Conservation (phyloP, 257 asterid genomes). For the Solanum gracilifrons region DNA sequence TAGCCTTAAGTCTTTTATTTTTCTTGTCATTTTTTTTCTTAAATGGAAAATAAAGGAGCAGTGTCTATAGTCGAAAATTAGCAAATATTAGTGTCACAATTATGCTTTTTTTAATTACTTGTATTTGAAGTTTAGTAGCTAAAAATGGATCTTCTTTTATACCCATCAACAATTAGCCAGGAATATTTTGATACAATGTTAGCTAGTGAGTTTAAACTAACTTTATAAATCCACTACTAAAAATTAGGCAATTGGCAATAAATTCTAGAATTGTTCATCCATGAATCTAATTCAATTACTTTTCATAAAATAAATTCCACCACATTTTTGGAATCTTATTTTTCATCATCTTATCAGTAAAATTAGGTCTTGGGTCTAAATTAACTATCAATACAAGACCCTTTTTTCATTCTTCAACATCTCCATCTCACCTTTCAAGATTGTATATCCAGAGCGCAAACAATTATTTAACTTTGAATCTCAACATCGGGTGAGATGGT, state of each 20-base stretch:
- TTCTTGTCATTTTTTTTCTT: background rate
- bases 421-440: background rate
- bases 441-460: fast-evolving
- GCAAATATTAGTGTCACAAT: background rate
- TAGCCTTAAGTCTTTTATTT: background rate
- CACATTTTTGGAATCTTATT: background rate
- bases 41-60: background rate
- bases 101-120: background rate
- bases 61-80: background rate
- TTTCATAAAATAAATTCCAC: background rate
- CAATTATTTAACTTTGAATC: background rate
- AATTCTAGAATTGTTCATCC: background rate
- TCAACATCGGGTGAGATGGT: background rate
- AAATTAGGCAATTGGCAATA: background rate
- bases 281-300: background rate
- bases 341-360: background rate
- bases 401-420: background rate
- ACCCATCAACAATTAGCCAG: background rate
- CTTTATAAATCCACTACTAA: background rate
- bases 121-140: background rate
- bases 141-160: background rate
- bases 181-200: background rate
- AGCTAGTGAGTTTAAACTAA: background rate
- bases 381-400: no score
- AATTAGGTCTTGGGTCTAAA: background rate